Percentiles rank a stretch among this genome's conserved stretches.
These are phyloP conservation scores for Dictyophora rubrovolvata DNA, from an alignment of 768 basidiomycete genomes.

Conservation along the genomic window DNA sequence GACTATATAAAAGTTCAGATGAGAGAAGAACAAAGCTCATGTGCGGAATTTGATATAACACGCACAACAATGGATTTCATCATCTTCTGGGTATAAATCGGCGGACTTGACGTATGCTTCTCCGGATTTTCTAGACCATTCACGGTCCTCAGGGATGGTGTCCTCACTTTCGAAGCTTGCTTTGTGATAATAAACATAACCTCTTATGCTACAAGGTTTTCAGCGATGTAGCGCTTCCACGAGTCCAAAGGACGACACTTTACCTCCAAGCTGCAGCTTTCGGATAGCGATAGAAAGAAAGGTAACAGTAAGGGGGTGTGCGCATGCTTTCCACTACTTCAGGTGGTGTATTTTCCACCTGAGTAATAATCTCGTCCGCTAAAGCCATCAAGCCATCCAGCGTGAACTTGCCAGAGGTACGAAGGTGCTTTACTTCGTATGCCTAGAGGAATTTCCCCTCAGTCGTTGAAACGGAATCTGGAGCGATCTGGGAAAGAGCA, in stretches of 20 bases:
- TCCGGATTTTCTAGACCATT: conserved; percentile 13
- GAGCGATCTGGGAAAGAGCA: conserved; percentile 16
- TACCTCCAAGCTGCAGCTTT: conserved; percentile 28
- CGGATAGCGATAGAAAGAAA: conserved; percentile 30
- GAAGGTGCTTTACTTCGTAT: conserved; percentile 13
- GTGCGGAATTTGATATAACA: not conserved
- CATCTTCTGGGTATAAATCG: conserved; percentile 26
- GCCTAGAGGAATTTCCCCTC: conserved; percentile 7
- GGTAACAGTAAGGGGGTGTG: conserved; percentile 11
- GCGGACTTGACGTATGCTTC: conserved; percentile 26
- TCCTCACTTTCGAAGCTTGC: conserved; percentile 1
- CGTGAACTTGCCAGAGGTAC: conserved; percentile 26
- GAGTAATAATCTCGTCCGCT: conserved; percentile 18
- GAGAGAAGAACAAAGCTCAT: too few relatives aligned
- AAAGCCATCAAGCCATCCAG: conserved; percentile 21
- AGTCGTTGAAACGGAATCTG: conserved; percentile 19
- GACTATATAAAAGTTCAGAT: conserved; percentile 25
- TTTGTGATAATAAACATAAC: conserved; percentile 21
- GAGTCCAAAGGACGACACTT: conserved; percentile 8
- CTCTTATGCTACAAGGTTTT: conserved; percentile 15
- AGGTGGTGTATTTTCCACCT: not conserved
- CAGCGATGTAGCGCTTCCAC: too few relatives aligned
- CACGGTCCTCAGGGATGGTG: conserved; percentile 12
- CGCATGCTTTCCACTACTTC: conserved; percentile 16
- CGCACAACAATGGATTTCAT: conserved; percentile 24